Base-by-base conservation (phyloP, 352 stramenopile species). In the Thraustotheca clavata region DNA sequence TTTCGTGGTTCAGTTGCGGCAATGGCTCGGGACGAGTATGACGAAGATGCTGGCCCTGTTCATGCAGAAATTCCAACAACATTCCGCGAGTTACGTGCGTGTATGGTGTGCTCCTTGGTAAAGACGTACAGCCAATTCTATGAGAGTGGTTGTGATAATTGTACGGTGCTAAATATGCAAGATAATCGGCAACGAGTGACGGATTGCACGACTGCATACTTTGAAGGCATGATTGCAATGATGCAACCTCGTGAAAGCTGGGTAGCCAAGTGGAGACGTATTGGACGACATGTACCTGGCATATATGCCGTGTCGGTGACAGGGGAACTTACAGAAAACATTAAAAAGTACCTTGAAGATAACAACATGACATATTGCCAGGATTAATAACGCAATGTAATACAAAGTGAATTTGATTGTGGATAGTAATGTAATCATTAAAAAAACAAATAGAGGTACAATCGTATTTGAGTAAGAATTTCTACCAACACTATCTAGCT, bases 61-160 rank as follows among this genome's bases (percentile, higher is more conserved):
- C 85, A 94, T 71, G 83, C 85, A 2, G 85, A 94, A 67, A 92
- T 94, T 69, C 85, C 85, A 60, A 91, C 88, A 71, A 91, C 81
- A 22, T 94, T 94, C 73, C 83, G 85, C 35, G 83, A 94, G 69
- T 76, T 94, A 48, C 83, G 85, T 49, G 85, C 85, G 48, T 94
- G 85, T 67, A 91, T 94, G 83, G 91, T 82, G 50, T 94, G 85
- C 73, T 94, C 85, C 43, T 77, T 94, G 46, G 73, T 94, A 68
- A 94, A 94, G 75, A 91, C 83, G 11, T 94, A 92, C 71, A 91
- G 83, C 69, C 85, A 94, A 73, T 94, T 94, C 71, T 94, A 94
- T 73, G 85, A 94, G 72, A 90, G 79, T 60, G 85, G 85, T 63
- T 94, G 85, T 71, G 85, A 94, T 69, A 94, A 94, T 74, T 94